phyloP scores from a whole-genome alignment of 2,329 filamentous ascomycete species.

The Bipolaris cookei region DNA sequence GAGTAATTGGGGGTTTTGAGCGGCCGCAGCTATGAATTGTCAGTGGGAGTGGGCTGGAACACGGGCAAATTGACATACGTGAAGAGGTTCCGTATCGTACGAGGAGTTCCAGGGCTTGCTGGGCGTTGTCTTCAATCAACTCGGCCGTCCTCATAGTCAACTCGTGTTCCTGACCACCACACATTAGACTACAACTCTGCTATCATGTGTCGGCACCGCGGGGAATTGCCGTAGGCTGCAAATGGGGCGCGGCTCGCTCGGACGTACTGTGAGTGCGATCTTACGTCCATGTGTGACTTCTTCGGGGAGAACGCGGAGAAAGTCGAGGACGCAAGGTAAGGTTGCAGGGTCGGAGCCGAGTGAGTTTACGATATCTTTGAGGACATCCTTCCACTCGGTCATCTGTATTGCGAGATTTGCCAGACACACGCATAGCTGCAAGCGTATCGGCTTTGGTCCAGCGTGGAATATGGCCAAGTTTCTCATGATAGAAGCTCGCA shows the following conservation, averaged over 20 bases:
- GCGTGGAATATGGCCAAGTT: conserved; percentile 81
- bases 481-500: conserved; percentile 83
- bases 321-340: conserved; percentile 89
- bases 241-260: conserved; percentile 57
- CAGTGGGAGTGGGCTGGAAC: conserved; percentile 9
- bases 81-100: conserved; percentile 92
- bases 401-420: conserved; percentile 96
- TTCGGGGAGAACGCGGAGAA: conserved; percentile 94
- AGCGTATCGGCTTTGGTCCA: conserved; percentile 77
- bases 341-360: conserved; percentile 78
- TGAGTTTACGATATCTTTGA: conserved; percentile 78
- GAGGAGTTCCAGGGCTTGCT: conserved; percentile 84
- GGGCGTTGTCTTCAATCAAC: conserved; percentile 86
- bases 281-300: conserved; percentile 99
- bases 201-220: conserved; percentile 42
- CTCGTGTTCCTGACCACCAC: conserved; percentile 82
- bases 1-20: conserved; percentile 86
- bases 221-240: conserved; percentile 48
- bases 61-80: conserved; percentile 62
- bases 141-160: conserved; percentile 83
- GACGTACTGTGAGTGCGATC: conserved; percentile 98
- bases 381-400: conserved; percentile 92
- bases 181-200: conserved; percentile 53
- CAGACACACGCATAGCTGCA: conserved; percentile 93
- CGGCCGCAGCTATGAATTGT: conserved; percentile 63